phyloP scores from a whole-genome alignment of 169 alveolate species.

The Amoebophrya sp. region DNA sequence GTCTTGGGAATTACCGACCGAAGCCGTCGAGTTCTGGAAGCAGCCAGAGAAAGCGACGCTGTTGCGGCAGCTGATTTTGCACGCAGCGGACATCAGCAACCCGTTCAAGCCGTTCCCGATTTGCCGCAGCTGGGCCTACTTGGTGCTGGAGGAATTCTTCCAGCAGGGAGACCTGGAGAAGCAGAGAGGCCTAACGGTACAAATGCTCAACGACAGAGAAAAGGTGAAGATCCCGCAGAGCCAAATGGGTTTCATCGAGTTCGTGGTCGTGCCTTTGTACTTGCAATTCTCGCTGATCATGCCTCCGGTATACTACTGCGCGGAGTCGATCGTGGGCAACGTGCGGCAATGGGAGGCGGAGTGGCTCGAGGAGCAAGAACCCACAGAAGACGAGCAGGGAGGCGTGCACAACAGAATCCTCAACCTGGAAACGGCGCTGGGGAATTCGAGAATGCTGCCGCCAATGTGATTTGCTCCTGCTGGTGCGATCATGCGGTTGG shows the following conservation, averaged over 20 bases:
- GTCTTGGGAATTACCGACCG: neutral
- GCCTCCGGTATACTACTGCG: neutral
- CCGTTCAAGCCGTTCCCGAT: conserved; percentile 54
- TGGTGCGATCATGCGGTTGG: too few species aligned
- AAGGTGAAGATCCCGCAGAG: conserved; percentile 49
- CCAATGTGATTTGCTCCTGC: too few species aligned
- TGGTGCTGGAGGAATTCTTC: conserved; percentile 56
- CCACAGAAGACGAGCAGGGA: neutral
- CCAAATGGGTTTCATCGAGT: conserved; percentile 55
- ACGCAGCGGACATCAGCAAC: conserved; percentile 63
- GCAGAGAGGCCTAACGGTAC: conserved; percentile 48
- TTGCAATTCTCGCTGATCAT: neutral
- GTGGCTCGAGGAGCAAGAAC: conserved; percentile 1
- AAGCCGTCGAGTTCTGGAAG: neutral
- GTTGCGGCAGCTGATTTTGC: conserved; percentile 42
- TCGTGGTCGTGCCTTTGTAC: conserved; percentile 49
- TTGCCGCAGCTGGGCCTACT: conserved; percentile 51
- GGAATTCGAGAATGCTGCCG: neutral
- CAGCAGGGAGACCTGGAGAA: conserved; percentile 63
- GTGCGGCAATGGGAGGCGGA: neutral
- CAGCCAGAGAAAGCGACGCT: neutral
- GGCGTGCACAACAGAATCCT: neutral
- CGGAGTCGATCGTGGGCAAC: neutral
- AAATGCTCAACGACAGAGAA: conserved; percentile 53
- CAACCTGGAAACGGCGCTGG: neutral